Evolutionary conservation across 1,139 yeast genomes (phyloP).

Genomic region (Torulaspora globosa): DNA sequence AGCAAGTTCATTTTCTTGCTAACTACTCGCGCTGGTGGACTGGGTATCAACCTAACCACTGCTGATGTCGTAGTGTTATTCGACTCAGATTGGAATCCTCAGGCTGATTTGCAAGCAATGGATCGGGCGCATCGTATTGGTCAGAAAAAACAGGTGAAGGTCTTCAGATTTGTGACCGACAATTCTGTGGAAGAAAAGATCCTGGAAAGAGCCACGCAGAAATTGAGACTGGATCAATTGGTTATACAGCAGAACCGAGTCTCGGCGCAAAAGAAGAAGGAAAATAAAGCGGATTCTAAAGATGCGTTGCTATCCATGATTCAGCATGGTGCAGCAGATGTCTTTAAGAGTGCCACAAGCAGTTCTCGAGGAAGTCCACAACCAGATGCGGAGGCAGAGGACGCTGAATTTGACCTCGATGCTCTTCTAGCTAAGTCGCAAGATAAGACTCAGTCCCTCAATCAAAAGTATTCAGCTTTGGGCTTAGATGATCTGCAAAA

Average conservation of each 20-base stretch:
- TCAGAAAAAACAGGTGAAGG: constrained; percentile 92
- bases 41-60: constrained; percentile 88
- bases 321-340: constrained; percentile 92
- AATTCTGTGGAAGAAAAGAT: constrained; percentile 96
- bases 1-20: constrained; percentile 79
- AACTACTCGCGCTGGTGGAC: constrained; percentile 98
- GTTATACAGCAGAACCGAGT: constrained; percentile 90
- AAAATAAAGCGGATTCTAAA: constrained; percentile 55
- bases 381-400: constrained; percentile 34
- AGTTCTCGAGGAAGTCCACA: constrained; percentile 34
- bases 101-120: constrained; percentile 98
- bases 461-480: constrained; percentile 73
- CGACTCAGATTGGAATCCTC: constrained; percentile 99
- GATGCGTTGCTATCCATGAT: constrained; percentile 92
- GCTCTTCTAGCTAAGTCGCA: constrained; percentile 72
- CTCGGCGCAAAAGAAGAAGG: constrained; percentile 42
- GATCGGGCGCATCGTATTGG: constrained; percentile 98
- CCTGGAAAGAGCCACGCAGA: constrained; percentile 92
- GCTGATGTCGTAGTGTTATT: constrained; percentile 88
- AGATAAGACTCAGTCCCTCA: constrained; percentile 70
- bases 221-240: constrained; percentile 83
- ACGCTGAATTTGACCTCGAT: constrained; percentile 74
- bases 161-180: constrained; percentile 87
- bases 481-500: constrained; percentile 92
- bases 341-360: constrained; percentile 48